A percentile compares a stretch with the other conserved stretches of the same genome.
phyloP scores from a whole-genome alignment of 345 rosid genomes.

The Bruguiera parviflora region DNA sequence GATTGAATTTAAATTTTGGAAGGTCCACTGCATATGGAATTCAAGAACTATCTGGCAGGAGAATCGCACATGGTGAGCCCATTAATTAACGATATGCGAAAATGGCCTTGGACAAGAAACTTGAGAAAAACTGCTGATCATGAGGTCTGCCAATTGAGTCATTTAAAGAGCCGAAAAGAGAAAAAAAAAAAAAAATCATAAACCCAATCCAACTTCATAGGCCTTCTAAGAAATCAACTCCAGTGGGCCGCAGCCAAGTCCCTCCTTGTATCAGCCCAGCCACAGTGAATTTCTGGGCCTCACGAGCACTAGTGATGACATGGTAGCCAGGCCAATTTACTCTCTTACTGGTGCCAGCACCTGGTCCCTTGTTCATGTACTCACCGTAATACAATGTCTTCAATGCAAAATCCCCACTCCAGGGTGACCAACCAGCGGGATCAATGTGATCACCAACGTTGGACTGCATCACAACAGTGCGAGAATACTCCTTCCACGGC shows the following conservation, averaged over 20 bases:
- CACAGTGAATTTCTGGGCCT: slow-evolving; percentile 26
- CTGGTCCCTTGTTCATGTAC: slow-evolving; percentile 23
- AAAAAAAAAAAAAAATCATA: too few relatives aligned
- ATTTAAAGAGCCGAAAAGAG: too few relatives aligned
- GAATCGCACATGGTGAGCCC: too few relatives aligned
- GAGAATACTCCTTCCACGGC: slow-evolving; percentile 22
- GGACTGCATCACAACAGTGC: slow-evolving; percentile 23
- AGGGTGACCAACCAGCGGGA: slow-evolving; percentile 18
- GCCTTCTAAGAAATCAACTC: slow-evolving; percentile 13
- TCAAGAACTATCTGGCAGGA: too few relatives aligned
- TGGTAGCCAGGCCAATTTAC: slow-evolving; percentile 20
- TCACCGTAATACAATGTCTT: slow-evolving; percentile 23
- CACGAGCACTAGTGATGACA: slow-evolving; percentile 7
- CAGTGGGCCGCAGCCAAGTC: slow-evolving; percentile 6
- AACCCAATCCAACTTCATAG: slow-evolving; percentile 6
- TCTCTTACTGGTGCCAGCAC: slow-evolving; percentile 20
- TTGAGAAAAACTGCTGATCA: too few relatives aligned
- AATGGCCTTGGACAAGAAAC: too few relatives aligned
- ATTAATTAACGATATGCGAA: too few relatives aligned
- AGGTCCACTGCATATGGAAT: too few relatives aligned
- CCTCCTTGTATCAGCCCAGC: slow-evolving; percentile 23
- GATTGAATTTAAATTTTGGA: too few relatives aligned
- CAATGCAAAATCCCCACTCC: slow-evolving; percentile 17
- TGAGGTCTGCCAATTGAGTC: too few relatives aligned
- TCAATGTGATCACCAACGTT: slow-evolving; percentile 8